Evolutionary conservation across 2,329 filamentous ascomycete genomes (phyloP).

Genomic region (Laburnicola sp.): DNA sequence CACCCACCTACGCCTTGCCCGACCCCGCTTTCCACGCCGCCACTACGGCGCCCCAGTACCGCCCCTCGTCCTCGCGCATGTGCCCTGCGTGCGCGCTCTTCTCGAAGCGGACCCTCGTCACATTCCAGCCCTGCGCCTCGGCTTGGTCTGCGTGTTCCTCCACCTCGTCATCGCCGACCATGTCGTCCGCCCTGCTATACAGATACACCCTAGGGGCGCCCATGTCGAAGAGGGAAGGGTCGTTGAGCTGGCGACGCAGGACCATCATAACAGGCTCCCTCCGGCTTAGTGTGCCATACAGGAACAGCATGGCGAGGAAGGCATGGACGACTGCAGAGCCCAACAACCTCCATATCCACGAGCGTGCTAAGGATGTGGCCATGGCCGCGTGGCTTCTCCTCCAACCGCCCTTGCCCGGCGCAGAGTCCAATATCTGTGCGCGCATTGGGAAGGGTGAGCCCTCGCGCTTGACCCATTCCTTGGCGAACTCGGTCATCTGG

Average conservation of each 20-base stretch:
- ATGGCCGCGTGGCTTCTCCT: constrained; percentile 38
- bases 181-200: constrained; percentile 61
- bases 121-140: constrained; percentile 53
- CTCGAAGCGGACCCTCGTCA: constrained; percentile 58
- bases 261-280: constrained; percentile 33
- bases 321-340: constrained; percentile 33
- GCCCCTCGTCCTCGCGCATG: constrained; percentile 58
- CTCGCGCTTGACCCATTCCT: constrained; percentile 31
- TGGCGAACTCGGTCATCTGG: constrained; percentile 38
- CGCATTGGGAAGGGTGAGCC: constrained; percentile 31
- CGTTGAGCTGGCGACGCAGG: constrained; percentile 36
- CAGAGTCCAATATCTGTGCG: constrained; percentile 38
- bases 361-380: constrained; percentile 28
- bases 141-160: constrained; percentile 58
- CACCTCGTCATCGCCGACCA: constrained; percentile 61
- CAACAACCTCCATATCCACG: constrained; percentile 30
- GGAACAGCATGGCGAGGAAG: constrained; percentile 26
- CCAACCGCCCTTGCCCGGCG: constrained; percentile 40
- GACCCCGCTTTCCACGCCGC: constrained; percentile 34
- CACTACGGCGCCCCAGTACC: constrained; percentile 58
- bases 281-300: constrained; percentile 20
- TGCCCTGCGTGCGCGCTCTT: constrained; percentile 65
- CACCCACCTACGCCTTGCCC: constrained; percentile 2
- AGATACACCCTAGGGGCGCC: constrained; percentile 57
- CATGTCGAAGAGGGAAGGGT: constrained; percentile 29